Conservation (phyloP, 2,329 filamentous ascomycete genomes). For the Achaetomium macrosporum region DNA sequence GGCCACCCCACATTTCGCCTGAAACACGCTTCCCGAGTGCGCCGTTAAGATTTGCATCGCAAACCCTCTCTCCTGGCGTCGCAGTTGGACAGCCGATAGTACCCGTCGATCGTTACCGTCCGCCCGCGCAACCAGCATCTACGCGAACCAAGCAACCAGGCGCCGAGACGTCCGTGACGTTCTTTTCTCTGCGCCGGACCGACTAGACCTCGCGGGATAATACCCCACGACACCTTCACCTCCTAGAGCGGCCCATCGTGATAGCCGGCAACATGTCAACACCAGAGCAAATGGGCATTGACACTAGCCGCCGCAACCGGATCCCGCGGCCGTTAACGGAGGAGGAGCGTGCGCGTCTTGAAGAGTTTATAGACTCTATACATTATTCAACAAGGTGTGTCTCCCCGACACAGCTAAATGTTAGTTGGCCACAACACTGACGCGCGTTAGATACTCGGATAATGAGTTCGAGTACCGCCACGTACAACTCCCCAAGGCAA, state of each 20-base stretch:
- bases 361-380: constrained; percentile 89
- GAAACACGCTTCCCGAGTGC: too few species aligned
- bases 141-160: too few species aligned
- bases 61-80: too few species aligned
- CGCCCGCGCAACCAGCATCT: too few species aligned
- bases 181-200: too few species aligned
- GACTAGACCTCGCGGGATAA: too few species aligned
- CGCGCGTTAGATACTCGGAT: constrained; percentile 71
- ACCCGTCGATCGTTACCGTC: too few species aligned
- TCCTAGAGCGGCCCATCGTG: too few species aligned
- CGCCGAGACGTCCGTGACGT: too few species aligned
- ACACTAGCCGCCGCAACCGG: constrained; percentile 80
- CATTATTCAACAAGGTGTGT: constrained; percentile 87
- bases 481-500: constrained; percentile 93
- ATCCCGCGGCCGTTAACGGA: constrained; percentile 75
- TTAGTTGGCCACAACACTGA: constrained; percentile 12
- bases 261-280: constrained; percentile 23
- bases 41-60: too few species aligned
- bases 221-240: too few species aligned
- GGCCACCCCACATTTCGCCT: background rate
- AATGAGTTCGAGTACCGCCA: constrained; percentile 94
- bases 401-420: constrained; percentile 1
- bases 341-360: constrained; percentile 72
- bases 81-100: too few species aligned
- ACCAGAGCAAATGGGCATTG: constrained; percentile 54